These are phyloP conservation scores for Candida oleophila DNA, from an alignment of 805 yeast species.

Conservation along the genomic window DNA sequence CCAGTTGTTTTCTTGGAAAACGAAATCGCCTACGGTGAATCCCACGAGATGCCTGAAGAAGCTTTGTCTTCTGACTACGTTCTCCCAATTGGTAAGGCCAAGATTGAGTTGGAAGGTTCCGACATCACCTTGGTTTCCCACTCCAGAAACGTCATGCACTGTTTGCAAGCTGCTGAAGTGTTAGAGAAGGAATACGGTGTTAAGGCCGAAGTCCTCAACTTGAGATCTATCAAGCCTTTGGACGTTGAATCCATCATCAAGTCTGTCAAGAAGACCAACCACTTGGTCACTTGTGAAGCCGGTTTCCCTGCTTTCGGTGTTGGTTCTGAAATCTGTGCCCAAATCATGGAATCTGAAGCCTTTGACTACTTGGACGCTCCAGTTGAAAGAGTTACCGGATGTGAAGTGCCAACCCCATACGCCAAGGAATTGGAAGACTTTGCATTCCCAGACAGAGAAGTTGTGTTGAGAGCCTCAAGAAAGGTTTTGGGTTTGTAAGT, in stretches of 20 bases:
- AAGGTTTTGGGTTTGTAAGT: constrained; percentile 68
- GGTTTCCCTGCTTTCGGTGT: constrained; percentile 99
- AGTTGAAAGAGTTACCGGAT: constrained; percentile 97
- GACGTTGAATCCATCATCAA: constrained; percentile 83
- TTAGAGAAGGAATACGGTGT: constrained; percentile 84
- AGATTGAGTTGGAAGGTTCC: constrained; percentile 89
- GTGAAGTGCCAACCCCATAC: constrained; percentile 99
- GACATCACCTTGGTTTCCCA: constrained; percentile 89
- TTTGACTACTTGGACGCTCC: constrained; percentile 99
- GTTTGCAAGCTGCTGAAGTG: constrained; percentile 86
- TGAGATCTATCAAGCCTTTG: constrained; percentile 95
- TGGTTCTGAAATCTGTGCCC: constrained; percentile 97
- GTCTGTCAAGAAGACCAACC: constrained; percentile 95
- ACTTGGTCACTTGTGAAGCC: constrained; percentile 92
- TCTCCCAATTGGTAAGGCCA: constrained; percentile 93
- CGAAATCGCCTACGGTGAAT: constrained; percentile 91
- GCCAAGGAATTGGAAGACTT: constrained; percentile 94
- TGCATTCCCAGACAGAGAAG: constrained; percentile 96
- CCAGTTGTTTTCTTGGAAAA: constrained; percentile 95
- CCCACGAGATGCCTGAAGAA: constrained; percentile 87
- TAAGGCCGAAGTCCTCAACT: constrained; percentile 88
- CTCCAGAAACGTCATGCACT: constrained; percentile 83
- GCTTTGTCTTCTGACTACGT: constrained; percentile 84
- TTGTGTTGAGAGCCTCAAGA: constrained; percentile 82
- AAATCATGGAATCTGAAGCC: constrained; percentile 97